These are phyloP conservation scores for Crepidotus variabilis DNA, from an alignment of 768 basidiomycete genomes.

Conservation along the genomic window DNA sequence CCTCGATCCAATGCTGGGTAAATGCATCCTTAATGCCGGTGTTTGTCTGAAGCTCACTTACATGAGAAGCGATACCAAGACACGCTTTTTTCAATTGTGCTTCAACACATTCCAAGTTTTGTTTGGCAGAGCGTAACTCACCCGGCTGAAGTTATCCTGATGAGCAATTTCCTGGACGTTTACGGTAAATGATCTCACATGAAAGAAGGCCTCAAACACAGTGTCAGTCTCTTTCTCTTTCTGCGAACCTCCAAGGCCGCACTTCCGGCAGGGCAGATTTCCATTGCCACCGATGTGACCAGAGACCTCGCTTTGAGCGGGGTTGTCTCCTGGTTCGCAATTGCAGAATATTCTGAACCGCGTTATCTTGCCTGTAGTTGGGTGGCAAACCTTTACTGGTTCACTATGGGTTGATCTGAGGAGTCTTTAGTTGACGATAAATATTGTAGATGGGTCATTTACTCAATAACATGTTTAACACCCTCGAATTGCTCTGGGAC, in stretches of 20 bases:
- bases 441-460: too few species aligned
- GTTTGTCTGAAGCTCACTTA: conserved; percentile 24
- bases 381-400: conserved; percentile 19
- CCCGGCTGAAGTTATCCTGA: conserved; percentile 23
- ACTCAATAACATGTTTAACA: conserved; percentile 29
- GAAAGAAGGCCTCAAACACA: conserved; percentile 32
- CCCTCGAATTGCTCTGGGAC: conserved; percentile 34
- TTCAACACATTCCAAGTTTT: conserved; percentile 20
- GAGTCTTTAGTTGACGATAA: too few species aligned
- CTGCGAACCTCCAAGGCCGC: conserved; percentile 30
- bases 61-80: conserved; percentile 23
- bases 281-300: conserved; percentile 37
- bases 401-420: conserved; percentile 28
- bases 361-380: too few species aligned
- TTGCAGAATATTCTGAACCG: conserved; percentile 21
- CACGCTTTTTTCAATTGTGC: conserved; percentile 28
- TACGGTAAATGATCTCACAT: conserved; percentile 11
- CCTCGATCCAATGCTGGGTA: conserved; percentile 35
- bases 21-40: conserved; percentile 36
- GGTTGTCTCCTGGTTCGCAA: conserved; percentile 34
- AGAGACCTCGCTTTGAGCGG: conserved; percentile 31
- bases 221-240: conserved; percentile 24
- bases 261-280: conserved; percentile 38
- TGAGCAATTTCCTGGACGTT: not conserved
- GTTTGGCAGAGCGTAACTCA: conserved; percentile 14